Conservation (phyloP, 306 rosid genomes). For the Elaeagnus macrophylla region DNA sequence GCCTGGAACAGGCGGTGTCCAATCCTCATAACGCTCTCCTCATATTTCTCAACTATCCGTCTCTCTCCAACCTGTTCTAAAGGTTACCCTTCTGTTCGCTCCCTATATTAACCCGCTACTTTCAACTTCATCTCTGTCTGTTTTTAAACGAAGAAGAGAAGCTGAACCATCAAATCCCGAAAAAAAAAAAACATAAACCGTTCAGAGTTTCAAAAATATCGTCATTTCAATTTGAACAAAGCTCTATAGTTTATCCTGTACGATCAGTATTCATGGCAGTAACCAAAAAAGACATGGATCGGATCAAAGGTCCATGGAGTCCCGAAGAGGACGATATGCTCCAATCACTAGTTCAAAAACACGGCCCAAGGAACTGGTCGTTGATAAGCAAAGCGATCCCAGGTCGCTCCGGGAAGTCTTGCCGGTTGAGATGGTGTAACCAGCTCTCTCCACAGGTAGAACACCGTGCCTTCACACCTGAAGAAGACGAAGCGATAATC, state of each 20-base stretch:
- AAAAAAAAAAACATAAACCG: not conserved
- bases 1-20: constrained; percentile 55
- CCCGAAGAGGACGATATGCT: constrained; percentile 45
- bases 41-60: constrained; percentile 9
- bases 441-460: constrained; percentile 56
- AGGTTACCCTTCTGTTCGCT: constrained; percentile 43
- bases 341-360: constrained; percentile 23
- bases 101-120: constrained; percentile 5
- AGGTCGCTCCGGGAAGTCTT: constrained; percentile 51
- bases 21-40: constrained; percentile 27
- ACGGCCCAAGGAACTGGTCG: constrained; percentile 49
- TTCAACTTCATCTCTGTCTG: not conserved
- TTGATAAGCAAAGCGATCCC: constrained; percentile 34
- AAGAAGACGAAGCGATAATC: constrained; percentile 36
- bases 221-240: not conserved
- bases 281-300: constrained; percentile 27
- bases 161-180: not conserved
- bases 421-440: constrained; percentile 57
- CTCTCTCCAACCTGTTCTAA: constrained; percentile 37
- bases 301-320: constrained; percentile 51
- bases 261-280: constrained; percentile 12
- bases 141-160: not conserved
- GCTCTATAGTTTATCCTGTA: not conserved
- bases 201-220: not conserved
- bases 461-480: constrained; percentile 36